These are phyloP conservation scores for Leptodontidium sp. DNA, from an alignment of 2,329 filamentous ascomycete genomes.

Conservation along the genomic window DNA sequence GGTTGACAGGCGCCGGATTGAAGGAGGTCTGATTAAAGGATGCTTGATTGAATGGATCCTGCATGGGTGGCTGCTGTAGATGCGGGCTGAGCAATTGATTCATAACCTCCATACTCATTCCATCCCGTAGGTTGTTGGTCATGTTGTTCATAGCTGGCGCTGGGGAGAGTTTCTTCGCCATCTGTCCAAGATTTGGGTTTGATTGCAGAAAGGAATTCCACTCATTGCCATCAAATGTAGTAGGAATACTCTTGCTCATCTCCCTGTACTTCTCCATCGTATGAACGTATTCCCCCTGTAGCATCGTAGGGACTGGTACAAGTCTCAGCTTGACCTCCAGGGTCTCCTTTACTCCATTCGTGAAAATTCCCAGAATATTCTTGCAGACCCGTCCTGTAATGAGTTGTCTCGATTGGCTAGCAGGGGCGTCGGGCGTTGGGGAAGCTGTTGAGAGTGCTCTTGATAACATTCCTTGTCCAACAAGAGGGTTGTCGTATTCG, in stretches of 20 bases:
- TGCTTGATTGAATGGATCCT: slow-evolving; percentile 34
- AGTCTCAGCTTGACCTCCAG: slow-evolving; percentile 92
- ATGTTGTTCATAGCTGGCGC: slow-evolving; percentile 22
- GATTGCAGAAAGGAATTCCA: slow-evolving; percentile 82
- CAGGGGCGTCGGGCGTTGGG: slow-evolving; percentile 60
- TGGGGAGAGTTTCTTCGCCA: slow-evolving; percentile 36
- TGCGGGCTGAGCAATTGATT: slow-evolving; percentile 51
- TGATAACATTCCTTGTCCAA: slow-evolving; percentile 95
- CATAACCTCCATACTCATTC: slow-evolving; percentile 47
- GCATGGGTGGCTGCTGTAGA: slow-evolving; percentile 37
- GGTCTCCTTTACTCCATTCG: slow-evolving; percentile 83
- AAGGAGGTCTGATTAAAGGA: neutral
- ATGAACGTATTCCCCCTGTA: slow-evolving; percentile 66
- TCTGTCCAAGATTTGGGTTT: slow-evolving; percentile 63
- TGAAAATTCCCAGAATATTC: slow-evolving; percentile 85
- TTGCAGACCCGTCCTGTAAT: slow-evolving; percentile 91
- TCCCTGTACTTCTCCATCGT: slow-evolving; percentile 68
- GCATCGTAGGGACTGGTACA: slow-evolving; percentile 70
- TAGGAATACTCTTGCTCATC: slow-evolving; percentile 63
- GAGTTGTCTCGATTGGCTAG: slow-evolving; percentile 69
- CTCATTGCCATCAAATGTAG: slow-evolving; percentile 73
- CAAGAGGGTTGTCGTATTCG: slow-evolving; percentile 89
- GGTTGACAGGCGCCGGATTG: neutral
- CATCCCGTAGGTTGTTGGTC: slow-evolving; percentile 33
- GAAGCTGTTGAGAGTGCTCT: slow-evolving; percentile 72